These are phyloP conservation scores for Capronia coronata DNA, from an alignment of 2,329 filamentous ascomycete species.

Conservation along the genomic window DNA sequence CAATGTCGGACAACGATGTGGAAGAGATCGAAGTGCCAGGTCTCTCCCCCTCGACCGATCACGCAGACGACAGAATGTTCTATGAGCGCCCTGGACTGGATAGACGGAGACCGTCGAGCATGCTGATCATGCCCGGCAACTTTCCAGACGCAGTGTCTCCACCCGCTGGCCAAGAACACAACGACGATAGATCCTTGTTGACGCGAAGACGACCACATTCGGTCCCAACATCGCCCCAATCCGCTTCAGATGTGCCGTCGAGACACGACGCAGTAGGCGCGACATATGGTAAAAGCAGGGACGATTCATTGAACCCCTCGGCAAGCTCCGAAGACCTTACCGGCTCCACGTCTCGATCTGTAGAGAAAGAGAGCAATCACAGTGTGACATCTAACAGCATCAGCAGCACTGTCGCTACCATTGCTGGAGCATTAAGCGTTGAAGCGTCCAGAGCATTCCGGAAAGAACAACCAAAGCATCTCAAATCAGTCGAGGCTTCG, in stretches of 20 bases:
- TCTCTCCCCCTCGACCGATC: constrained; percentile 45
- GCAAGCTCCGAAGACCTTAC: not conserved
- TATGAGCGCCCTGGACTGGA: constrained; percentile 8
- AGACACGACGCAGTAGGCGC: not conserved
- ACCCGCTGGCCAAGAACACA: not conserved
- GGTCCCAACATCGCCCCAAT: constrained; percentile 10
- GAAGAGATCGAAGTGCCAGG: constrained; percentile 76
- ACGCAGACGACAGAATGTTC: not conserved
- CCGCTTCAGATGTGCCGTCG: not conserved
- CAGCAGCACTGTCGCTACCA: constrained; percentile 24
- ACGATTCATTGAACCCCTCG: not conserved
- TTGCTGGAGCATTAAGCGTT: constrained; percentile 26
- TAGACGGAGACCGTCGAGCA: constrained; percentile 19
- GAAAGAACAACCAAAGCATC: constrained; percentile 7
- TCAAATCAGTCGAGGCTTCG: not conserved
- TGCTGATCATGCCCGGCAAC: constrained; percentile 25
- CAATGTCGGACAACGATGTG: constrained; percentile 60
- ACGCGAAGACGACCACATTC: constrained; percentile 21
- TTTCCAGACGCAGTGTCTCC: constrained; percentile 10
- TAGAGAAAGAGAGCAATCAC: not conserved
- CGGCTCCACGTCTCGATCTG: not conserved
- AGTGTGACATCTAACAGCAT: constrained; percentile 9
- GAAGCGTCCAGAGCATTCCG: constrained; percentile 20
- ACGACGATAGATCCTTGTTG: constrained; percentile 7
- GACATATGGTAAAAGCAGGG: not conserved